phyloP scores from a whole-genome alignment of 495 filamentous ascomycete genomes.

The Neurospora hispaniola region DNA sequence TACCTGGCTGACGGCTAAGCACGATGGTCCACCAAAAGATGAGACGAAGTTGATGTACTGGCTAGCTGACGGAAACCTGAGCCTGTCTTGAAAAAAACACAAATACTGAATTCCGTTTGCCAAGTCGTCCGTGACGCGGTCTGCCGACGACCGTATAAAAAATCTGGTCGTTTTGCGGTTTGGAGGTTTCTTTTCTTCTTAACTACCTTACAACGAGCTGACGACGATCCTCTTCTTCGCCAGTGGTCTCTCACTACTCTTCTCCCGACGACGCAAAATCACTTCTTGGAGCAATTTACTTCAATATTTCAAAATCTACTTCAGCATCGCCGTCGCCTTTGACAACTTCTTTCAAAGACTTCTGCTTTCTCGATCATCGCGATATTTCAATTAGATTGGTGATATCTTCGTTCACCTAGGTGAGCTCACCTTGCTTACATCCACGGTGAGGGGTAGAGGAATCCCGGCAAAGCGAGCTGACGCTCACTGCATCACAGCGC shows the following conservation, averaged over 20 bases:
- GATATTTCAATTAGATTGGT: neutral
- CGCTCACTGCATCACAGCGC: neutral
- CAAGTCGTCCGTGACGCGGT: neutral
- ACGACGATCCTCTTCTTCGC: neutral
- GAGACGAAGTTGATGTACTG: neutral
- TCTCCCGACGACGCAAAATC: neutral
- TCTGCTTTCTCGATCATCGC: neutral
- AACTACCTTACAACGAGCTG: neutral
- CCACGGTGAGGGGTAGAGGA: neutral
- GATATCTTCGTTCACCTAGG: neutral
- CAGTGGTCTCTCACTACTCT: neutral
- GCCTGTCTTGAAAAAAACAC: neutral
- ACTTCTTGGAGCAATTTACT: neutral
- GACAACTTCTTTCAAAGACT: neutral
- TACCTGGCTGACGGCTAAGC: neutral
- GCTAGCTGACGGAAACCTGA: neutral
- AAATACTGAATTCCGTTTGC: neutral
- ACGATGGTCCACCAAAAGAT: neutral
- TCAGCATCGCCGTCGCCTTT: neutral
- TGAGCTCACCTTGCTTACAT: neutral
- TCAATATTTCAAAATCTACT: neutral
- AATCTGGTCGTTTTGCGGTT: neutral
- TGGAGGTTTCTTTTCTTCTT: neutral
- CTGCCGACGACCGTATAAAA: neutral
- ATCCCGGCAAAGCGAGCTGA: neutral